Evolutionary conservation across 2,329 filamentous ascomycete genomes (phyloP), one percentile per base, ranked within the genome.

Genomic region (Hirsutella rhossiliensis): DNA sequence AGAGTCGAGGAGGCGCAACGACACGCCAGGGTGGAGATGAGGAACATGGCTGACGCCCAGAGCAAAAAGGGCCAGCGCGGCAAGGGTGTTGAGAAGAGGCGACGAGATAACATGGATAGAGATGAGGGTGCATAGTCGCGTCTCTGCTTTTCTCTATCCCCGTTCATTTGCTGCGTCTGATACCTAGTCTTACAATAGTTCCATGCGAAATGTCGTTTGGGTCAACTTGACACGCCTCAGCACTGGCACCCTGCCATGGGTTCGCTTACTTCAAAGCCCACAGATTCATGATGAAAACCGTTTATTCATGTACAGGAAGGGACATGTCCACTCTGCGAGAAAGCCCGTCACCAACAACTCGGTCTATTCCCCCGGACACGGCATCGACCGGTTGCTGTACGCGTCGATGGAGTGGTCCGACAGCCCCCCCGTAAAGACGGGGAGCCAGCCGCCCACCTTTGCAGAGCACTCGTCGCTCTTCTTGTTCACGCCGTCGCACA

Each of bases 1-100:
- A 73, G 86, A 2, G 85, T 94, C 0, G 80, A 85, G 45, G 87
- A 94, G 61, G 89, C 89, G 0, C 87, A 95, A 61, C 73, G 87
- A 40, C 73, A 85, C 44, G 84, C 89, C 0, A 78, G 84, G 41
- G 77, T 74, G 44, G 82, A 94, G 64, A 85, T 95, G 82, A 92
- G 89, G 70, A 73, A 78, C 44, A 60, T 89, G 52, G 75, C 84
- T 44, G 87, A 94, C 50, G 78, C 80, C 58, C 75, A 74, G 52
- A 75, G 74, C 38, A 72, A 75, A 62, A 73, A 69, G 67, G 65
- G 73, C 66, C 66, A 45, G 63, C 72, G 42, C 58, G 66, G 38
- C 60, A 67, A 48, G 62, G 63, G 43, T 3, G 47, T 43, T 1
- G 43, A 46, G 6, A 19, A 76, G 73, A 55, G 69, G 68, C 20